Conservation (phyloP, 352 stramenopile species). For the Pythium utonaiense region DNA sequence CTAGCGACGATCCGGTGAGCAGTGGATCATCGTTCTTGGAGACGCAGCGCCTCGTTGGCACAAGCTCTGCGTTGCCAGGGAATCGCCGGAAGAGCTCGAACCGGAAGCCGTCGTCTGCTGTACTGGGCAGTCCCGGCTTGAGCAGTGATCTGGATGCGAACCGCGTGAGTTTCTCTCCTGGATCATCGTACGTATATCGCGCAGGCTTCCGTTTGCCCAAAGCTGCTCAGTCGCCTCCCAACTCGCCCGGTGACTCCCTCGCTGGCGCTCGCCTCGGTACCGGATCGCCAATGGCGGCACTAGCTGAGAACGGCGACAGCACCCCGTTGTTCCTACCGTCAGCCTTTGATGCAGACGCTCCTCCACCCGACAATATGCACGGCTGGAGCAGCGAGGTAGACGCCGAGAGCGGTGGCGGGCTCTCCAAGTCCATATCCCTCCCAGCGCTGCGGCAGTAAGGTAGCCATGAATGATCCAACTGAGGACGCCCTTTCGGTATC, state of each 20-base stretch:
- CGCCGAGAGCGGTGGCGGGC: background rate
- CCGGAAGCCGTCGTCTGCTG: slow-evolving; percentile 11
- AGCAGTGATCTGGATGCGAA: slow-evolving; percentile 21
- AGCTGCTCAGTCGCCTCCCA: slow-evolving; percentile 20
- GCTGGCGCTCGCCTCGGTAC: slow-evolving; percentile 3
- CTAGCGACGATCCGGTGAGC: slow-evolving; percentile 16
- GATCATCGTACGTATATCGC: slow-evolving; percentile 24
- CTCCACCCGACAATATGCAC: slow-evolving; percentile 3
- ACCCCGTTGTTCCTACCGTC: slow-evolving; percentile 16
- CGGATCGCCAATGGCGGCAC: background rate
- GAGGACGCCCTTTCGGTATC: slow-evolving; percentile 12
- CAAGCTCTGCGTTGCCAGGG: slow-evolving; percentile 12
- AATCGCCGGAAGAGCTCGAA: slow-evolving; percentile 19
- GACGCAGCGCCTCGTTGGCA: slow-evolving; percentile 38
- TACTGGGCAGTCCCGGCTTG: slow-evolving; percentile 11
- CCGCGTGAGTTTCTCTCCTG: slow-evolving; percentile 24
- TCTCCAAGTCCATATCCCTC: slow-evolving; percentile 28
- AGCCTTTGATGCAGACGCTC: slow-evolving; percentile 7
- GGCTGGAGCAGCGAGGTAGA: slow-evolving; percentile 18
- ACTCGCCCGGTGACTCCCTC: slow-evolving; percentile 15
- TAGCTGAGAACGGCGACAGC: slow-evolving; percentile 10
- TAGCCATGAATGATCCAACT: background rate
- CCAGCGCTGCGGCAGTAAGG: slow-evolving; percentile 17
- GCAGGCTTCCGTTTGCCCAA: slow-evolving; percentile 30
- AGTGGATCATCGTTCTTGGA: slow-evolving; percentile 40